Evolutionary conservation across 75 land plant species (phyloP).

Genomic region (Cunninghamia lanceolata): DNA sequence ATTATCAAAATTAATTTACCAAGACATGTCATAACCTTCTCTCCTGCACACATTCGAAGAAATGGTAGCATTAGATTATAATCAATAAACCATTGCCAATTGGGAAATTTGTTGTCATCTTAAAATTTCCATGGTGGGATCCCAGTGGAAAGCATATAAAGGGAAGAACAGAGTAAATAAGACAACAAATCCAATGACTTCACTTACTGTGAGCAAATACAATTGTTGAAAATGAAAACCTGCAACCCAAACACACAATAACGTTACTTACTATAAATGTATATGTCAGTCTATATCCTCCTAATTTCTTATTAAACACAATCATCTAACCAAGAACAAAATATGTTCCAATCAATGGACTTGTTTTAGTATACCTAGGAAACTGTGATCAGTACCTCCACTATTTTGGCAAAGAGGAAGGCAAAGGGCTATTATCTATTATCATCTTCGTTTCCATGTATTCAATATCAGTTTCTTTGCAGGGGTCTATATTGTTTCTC

Average conservation of each 20-base stretch:
- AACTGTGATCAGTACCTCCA: not conserved
- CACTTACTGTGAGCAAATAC: constrained; percentile 7
- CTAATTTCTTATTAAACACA: not conserved
- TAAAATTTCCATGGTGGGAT: not conserved
- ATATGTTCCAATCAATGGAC: not conserved
- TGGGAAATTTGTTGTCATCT: not conserved
- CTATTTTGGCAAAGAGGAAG: not conserved
- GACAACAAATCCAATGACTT: not conserved
- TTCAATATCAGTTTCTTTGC: not conserved
- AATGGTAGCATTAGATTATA: not conserved
- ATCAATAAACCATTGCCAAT: not conserved
- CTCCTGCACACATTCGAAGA: constrained; percentile 12
- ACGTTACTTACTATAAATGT: not conserved
- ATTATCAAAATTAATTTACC: constrained; percentile 17
- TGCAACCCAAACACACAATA: not conserved
- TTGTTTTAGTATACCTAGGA: not conserved
- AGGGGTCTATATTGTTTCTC: not conserved
- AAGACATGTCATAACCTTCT: constrained; percentile 26
- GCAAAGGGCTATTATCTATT: not conserved
- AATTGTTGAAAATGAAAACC: constrained; percentile 3
- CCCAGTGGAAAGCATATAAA: not conserved
- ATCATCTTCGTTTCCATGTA: not conserved
- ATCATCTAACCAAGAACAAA: not conserved
- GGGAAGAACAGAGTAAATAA: not conserved
- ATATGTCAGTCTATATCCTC: not conserved